Percentiles rank a stretch among this genome's conserved stretches.
Conservation (phyloP, 129 eudicot species). For the Heracleum sosnowskyi region DNA sequence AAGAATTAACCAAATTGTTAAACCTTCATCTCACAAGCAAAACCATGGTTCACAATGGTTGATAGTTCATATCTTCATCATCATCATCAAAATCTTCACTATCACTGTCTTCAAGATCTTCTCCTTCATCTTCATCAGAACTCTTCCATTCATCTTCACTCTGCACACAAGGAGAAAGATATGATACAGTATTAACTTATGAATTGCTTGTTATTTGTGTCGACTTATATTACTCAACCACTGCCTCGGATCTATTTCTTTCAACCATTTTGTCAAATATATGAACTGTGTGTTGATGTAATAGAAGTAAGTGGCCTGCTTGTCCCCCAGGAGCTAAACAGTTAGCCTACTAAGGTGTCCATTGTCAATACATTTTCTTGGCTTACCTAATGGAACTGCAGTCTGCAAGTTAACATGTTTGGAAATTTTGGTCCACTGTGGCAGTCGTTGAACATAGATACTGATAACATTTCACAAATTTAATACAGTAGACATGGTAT, state of each 20-base stretch:
- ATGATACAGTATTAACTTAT: no score
- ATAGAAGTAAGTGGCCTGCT: not conserved
- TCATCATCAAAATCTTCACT: conserved; percentile 39
- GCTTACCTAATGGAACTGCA: not conserved
- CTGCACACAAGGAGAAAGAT: conserved; percentile 25
- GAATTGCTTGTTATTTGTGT: not conserved
- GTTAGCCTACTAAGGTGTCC: not conserved
- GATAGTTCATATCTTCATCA: conserved; percentile 31
- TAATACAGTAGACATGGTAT: not conserved
- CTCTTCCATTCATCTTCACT: conserved; percentile 49
- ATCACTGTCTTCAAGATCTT: conserved; percentile 25
- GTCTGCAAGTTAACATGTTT: not conserved
- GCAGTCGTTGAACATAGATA: not conserved
- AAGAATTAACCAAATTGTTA: not conserved
- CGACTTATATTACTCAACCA: not conserved
- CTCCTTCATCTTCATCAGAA: conserved; percentile 37
- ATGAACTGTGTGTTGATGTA: not conserved
- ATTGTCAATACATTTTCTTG: not conserved
- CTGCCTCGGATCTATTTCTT: not conserved
- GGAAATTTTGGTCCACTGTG: not conserved
- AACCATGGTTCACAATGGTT: conserved; percentile 15
- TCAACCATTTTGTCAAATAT: not conserved
- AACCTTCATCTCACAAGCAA: conserved; percentile 11
- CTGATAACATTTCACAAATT: not conserved
- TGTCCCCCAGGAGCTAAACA: not conserved